Percentiles rank a stretch among this genome's conserved stretches.
Conservation (phyloP, 345 rosid species). For the Odontarrhena argentea region DNA sequence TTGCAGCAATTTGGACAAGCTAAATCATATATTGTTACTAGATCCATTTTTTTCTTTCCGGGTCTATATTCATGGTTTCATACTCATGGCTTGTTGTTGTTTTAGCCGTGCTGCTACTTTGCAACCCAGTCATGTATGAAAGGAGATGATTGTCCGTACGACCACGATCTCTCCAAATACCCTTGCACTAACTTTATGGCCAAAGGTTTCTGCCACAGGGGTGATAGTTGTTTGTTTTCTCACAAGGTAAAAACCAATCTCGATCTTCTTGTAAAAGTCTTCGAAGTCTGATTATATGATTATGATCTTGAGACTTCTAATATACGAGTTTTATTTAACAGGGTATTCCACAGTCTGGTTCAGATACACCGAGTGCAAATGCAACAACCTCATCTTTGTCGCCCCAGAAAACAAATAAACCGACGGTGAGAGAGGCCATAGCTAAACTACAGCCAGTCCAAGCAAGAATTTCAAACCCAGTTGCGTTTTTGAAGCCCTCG, state of each 20-base stretch:
- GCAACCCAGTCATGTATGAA: constrained; percentile 84
- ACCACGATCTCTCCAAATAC: constrained; percentile 85
- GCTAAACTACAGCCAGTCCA: constrained; percentile 30
- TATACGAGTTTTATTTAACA: constrained; percentile 16
- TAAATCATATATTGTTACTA: background rate
- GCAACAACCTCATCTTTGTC: constrained; percentile 22
- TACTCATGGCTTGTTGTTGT: constrained; percentile 28
- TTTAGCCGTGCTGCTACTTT: constrained; percentile 92
- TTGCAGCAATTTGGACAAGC: background rate
- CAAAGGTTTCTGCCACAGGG: constrained; percentile 73
- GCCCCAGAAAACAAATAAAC: constrained; percentile 34
- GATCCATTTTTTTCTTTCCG: background rate
- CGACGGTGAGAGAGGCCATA: constrained; percentile 35
- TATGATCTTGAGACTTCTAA: constrained; percentile 20
- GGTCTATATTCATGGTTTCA: background rate
- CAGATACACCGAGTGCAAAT: constrained; percentile 25
- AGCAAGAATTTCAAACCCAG: constrained; percentile 36
- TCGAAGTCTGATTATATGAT: constrained; percentile 1
- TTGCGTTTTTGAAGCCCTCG: constrained; percentile 28
- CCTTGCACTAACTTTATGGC: constrained; percentile 60
- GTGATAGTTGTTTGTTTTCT: constrained; percentile 74
- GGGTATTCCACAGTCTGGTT: constrained; percentile 35
- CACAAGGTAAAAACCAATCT: constrained; percentile 63
- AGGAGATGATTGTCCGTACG: constrained; percentile 88
- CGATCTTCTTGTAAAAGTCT: constrained; percentile 9